Percentiles rank a stretch among this genome's conserved stretches.
These are phyloP conservation scores for Candida caryicola DNA, from an alignment of 805 yeast species.

Conservation along the genomic window DNA sequence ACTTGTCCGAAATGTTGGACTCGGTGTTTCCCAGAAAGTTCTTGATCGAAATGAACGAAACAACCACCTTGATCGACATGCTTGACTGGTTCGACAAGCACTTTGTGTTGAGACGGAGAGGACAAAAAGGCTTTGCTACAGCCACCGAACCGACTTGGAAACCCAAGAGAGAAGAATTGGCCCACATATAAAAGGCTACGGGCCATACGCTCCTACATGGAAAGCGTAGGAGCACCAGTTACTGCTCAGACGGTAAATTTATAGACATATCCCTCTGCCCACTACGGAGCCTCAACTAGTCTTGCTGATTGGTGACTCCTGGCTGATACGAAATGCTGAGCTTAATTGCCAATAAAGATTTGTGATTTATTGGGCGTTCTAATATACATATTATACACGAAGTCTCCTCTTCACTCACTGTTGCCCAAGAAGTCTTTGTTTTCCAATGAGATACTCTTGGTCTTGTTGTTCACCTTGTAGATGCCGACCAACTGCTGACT, in stretches of 20 bases:
- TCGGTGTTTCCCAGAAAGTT: slow-evolving; percentile 35
- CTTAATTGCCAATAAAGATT: too few species aligned
- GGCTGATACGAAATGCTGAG: too few species aligned
- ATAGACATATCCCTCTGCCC: too few species aligned
- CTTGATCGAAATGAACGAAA: slow-evolving; percentile 58
- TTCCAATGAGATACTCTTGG: slow-evolving; percentile 74
- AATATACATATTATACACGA: background rate
- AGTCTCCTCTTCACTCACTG: slow-evolving; percentile 5
- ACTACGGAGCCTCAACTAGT: too few species aligned
- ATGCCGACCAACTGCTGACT: slow-evolving; percentile 94
- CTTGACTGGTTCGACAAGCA: slow-evolving; percentile 78
- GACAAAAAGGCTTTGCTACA: slow-evolving; percentile 69
- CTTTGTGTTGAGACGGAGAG: slow-evolving; percentile 63
- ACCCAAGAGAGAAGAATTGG: slow-evolving; percentile 5
- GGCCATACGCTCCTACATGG: too few species aligned
- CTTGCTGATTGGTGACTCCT: too few species aligned
- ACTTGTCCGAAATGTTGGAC: slow-evolving; percentile 81
- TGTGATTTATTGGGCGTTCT: too few species aligned
- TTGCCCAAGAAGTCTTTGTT: slow-evolving; percentile 50
- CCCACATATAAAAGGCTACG: slow-evolving; percentile 3
- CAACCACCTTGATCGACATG: slow-evolving; percentile 56
- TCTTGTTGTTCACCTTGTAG: slow-evolving; percentile 89
- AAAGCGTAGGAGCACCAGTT: too few species aligned
- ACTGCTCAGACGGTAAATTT: too few species aligned
- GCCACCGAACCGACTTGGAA: slow-evolving; percentile 36